Conservation (phyloP, 1,284 basidiomycete species). For the Phylloboletellus chloephorus region DNA sequence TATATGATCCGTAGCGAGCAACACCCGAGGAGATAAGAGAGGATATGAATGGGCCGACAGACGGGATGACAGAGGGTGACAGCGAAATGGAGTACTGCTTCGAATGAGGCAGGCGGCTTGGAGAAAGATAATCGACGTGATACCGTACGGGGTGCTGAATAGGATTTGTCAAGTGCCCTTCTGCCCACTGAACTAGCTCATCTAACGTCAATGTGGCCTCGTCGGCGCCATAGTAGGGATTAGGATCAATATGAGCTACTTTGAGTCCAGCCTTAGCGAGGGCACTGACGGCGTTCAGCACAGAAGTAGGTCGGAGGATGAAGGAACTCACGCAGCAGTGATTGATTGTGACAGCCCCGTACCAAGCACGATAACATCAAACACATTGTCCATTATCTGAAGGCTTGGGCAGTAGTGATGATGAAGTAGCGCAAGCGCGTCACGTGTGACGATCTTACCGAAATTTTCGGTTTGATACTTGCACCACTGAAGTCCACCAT, state of each 20-base stretch:
- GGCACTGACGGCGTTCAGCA: slow-evolving; percentile 48
- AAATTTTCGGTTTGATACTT: slow-evolving; percentile 22
- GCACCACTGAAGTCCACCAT: slow-evolving; percentile 16
- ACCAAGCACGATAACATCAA: slow-evolving; percentile 81
- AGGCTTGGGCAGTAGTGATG: not conserved
- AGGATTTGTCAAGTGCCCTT: slow-evolving; percentile 29
- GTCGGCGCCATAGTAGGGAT: slow-evolving; percentile 80
- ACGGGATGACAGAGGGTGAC: slow-evolving; percentile 77
- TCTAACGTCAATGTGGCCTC: slow-evolving; percentile 80
- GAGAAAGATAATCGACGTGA: slow-evolving; percentile 42
- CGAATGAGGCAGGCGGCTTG: slow-evolving; percentile 45
- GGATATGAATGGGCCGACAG: slow-evolving; percentile 75
- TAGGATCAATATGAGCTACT: slow-evolving; percentile 84
- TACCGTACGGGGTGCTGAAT: slow-evolving; percentile 26
- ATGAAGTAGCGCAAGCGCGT: slow-evolving; percentile 1
- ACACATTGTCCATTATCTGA: slow-evolving; percentile 37
- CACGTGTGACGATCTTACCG: slow-evolving; percentile 24
- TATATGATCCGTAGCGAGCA: slow-evolving; percentile 85
- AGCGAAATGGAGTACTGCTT: slow-evolving; percentile 86
- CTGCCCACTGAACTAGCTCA: slow-evolving; percentile 72
- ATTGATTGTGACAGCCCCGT: slow-evolving; percentile 89
- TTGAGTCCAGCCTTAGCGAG: slow-evolving; percentile 83
- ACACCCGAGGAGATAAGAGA: slow-evolving; percentile 83
- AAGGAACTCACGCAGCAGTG: slow-evolving; percentile 69
- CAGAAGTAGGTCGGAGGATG: not conserved